Percentiles rank a stretch among this genome's conserved stretches.
Conservation (phyloP, 2,329 filamentous ascomycete genomes). For the Rutstroemia sp. region DNA sequence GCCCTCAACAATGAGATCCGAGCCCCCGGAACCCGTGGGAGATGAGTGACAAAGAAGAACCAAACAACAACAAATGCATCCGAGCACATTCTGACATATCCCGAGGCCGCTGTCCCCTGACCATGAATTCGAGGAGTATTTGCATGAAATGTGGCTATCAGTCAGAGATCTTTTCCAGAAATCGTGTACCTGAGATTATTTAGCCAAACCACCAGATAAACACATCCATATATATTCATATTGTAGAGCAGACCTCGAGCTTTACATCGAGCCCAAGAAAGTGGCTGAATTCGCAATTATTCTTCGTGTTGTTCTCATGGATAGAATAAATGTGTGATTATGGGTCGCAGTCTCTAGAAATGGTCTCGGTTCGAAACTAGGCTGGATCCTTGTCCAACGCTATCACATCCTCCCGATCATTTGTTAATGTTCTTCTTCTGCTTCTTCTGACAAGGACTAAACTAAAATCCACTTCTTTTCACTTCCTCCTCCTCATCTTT, state of each 20-base stretch:
- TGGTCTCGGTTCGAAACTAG: conserved; percentile 4
- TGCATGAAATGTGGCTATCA: background rate
- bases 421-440: conserved; percentile 3
- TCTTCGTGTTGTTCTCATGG: background rate
- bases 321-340: background rate
- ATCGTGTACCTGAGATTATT: conserved; percentile 13
- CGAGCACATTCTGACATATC: background rate
- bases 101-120: background rate
- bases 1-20: background rate
- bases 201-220: conserved; percentile 16
- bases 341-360: conserved; percentile 8
- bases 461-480: conserved; percentile 3
- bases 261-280: conserved; percentile 62
- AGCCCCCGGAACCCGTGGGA: background rate
- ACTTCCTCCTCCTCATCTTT: conserved; percentile 29
- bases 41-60: background rate
- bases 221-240: conserved; percentile 30
- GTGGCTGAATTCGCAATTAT: conserved; percentile 18
- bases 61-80: background rate
- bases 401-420: conserved; percentile 13
- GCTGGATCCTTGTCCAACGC: conserved; percentile 21
- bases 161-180: background rate
- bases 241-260: conserved; percentile 36
- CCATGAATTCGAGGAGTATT: conserved; percentile 6
- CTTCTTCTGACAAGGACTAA: background rate